Evolutionary conservation across 352 stramenopile species (phyloP).

Genomic region (Aphanomyces euteiches): DNA sequence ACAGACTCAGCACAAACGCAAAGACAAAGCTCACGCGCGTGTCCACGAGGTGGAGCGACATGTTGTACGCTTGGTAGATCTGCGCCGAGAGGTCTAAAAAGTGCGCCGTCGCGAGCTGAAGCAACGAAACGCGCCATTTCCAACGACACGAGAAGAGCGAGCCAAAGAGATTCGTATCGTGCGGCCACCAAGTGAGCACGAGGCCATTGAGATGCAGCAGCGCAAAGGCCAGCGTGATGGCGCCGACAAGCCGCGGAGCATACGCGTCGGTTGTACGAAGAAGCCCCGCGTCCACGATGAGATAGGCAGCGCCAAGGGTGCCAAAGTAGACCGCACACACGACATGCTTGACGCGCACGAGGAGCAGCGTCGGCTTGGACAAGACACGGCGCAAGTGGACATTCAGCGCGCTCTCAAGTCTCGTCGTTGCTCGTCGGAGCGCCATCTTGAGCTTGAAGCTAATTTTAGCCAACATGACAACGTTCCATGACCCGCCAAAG

Average conservation of each 20-base stretch:
- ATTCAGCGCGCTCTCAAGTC: no score
- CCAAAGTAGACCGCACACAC: neutral
- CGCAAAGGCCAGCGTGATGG: neutral
- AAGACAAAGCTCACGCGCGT: neutral
- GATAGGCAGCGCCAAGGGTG: neutral
- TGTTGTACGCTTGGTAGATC: conserved; percentile 19
- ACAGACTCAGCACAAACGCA: neutral
- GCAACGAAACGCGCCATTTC: neutral
- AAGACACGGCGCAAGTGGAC: neutral
- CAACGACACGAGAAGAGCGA: neutral
- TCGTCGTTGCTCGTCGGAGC: no score
- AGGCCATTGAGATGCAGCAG: neutral
- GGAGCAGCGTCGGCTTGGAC: neutral
- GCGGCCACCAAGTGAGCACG: neutral
- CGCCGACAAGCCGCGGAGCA: neutral
- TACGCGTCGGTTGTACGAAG: neutral
- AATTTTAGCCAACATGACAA: no score
- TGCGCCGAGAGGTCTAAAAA: neutral
- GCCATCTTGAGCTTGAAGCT: no score
- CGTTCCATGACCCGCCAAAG: no score
- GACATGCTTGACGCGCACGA: neutral
- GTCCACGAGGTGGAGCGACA: neutral
- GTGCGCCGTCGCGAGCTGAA: neutral
- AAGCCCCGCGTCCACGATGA: neutral
- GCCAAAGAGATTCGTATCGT: neutral